A percentile compares a stretch with the other conserved stretches of the same genome.
phyloP scores from a whole-genome alignment of 192 early-diverging fungal genomes.

The Coemansia sp. region DNA sequence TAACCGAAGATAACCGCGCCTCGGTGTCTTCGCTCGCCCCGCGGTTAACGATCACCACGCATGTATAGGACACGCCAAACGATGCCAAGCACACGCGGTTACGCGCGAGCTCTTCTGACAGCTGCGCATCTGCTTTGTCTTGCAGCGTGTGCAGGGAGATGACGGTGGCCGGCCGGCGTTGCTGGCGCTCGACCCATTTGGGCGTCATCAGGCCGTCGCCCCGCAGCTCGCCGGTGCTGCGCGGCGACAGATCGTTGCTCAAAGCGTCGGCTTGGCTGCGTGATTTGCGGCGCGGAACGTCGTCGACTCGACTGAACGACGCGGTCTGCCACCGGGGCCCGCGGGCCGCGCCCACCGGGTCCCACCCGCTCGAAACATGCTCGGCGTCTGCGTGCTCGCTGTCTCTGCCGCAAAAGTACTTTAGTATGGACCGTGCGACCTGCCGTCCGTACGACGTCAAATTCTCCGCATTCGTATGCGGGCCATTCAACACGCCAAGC shows the following conservation, averaged over 20 bases:
- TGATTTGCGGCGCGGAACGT: conserved; percentile 34
- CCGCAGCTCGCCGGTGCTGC: conserved; percentile 10
- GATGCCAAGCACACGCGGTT: conserved; percentile 44
- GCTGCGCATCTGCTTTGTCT: neutral
- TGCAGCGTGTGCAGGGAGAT: conserved; percentile 37
- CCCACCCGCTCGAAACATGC: conserved; percentile 15
- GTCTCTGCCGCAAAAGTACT: conserved; percentile 24
- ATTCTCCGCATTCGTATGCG: neutral
- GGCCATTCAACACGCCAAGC: conserved; percentile 35
- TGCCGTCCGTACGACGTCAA: conserved; percentile 34
- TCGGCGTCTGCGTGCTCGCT: neutral
- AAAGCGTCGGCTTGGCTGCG: neutral
- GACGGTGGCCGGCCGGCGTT: conserved; percentile 30
- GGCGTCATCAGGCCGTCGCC: conserved; percentile 26
- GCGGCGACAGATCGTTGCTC: conserved; percentile 18
- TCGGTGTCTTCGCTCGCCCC: conserved; percentile 17
- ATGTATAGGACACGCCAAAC: conserved; percentile 28
- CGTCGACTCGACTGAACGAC: conserved; percentile 30
- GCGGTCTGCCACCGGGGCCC: conserved; percentile 35
- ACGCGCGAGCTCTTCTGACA: conserved; percentile 41
- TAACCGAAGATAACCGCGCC: conserved; percentile 8
- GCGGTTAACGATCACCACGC: conserved; percentile 30
- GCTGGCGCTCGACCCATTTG: conserved; percentile 36
- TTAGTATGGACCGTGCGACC: conserved; percentile 33
- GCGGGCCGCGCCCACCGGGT: conserved; percentile 13